Evolutionary conservation across 345 rosid species (phyloP).

Genomic region (Lepidium sativum): DNA sequence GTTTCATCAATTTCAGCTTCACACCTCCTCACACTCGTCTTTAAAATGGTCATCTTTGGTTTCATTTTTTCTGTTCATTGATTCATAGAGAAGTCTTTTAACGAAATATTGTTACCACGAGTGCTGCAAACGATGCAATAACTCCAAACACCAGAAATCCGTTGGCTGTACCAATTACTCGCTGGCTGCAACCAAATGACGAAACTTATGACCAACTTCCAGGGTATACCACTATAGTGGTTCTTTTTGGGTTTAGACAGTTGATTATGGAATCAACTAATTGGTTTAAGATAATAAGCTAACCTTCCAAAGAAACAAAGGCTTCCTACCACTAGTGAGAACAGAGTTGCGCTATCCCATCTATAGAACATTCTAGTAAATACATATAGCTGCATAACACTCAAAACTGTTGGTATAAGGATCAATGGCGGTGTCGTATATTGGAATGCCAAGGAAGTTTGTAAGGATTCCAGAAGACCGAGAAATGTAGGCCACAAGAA

Average conservation of each 20-base stretch:
- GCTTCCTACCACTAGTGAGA: conserved; percentile 67
- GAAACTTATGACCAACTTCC: background rate
- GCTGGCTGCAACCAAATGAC: conserved; percentile 51
- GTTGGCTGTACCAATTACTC: conserved; percentile 76
- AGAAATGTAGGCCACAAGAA: conserved; percentile 88
- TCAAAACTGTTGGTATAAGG: background rate
- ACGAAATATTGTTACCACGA: conserved; percentile 48
- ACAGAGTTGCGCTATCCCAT: conserved; percentile 83
- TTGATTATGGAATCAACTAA: background rate
- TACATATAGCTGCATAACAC: conserved; percentile 4
- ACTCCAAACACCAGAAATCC: conserved; percentile 73
- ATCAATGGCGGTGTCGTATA: conserved; percentile 35
- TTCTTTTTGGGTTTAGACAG: background rate
- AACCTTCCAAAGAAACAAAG: conserved; percentile 93
- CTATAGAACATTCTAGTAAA: conserved; percentile 39
- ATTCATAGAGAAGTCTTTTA: background rate
- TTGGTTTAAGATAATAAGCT: background rate
- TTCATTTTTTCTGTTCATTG: background rate
- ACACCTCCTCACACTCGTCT: no score
- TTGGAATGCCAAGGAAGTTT: conserved; percentile 63
- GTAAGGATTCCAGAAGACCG: conserved; percentile 89
- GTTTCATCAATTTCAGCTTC: no score
- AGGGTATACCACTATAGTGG: background rate
- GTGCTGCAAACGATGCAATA: conserved; percentile 62
- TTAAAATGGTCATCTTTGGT: conserved; percentile 5